Evolutionary conservation across 768 basidiomycete species (phyloP).

Genomic region (Xerocomellus intermedius): DNA sequence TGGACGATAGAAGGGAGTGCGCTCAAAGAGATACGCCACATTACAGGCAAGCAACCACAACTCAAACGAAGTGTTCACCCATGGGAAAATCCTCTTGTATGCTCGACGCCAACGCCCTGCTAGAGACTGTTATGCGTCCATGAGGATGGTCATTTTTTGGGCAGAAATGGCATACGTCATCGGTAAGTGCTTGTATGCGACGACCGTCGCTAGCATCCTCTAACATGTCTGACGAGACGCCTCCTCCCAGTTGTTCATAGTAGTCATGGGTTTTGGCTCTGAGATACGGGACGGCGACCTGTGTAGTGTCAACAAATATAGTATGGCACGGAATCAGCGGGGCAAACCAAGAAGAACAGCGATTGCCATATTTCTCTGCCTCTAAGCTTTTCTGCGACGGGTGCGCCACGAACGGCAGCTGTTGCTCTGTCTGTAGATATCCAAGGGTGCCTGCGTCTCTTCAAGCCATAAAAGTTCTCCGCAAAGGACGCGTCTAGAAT

Average conservation of each 20-base stretch:
- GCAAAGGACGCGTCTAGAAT: conserved; percentile 84
- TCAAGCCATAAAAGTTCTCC: conserved; percentile 94
- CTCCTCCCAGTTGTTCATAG: conserved; percentile 88
- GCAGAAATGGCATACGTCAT: conserved; percentile 44
- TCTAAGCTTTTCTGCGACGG: conserved; percentile 64
- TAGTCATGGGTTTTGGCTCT: conserved; percentile 88
- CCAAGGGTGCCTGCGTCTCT: conserved; percentile 69
- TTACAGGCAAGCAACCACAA: conserved; percentile 83
- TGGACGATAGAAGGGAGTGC: conserved; percentile 82
- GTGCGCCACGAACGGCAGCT: conserved; percentile 65
- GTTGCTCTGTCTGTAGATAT: conserved; percentile 67
- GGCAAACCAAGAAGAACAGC: conserved; percentile 72
- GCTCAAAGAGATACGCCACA: conserved; percentile 86
- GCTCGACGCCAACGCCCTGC: conserved; percentile 51
- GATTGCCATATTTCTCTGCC: conserved; percentile 71
- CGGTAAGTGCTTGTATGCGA: conserved; percentile 46
- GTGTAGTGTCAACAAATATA: conserved; percentile 1
- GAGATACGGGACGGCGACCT: conserved; percentile 86
- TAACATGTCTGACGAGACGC: conserved; percentile 61
- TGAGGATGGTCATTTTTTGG: conserved; percentile 2
- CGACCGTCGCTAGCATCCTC: conserved; percentile 50
- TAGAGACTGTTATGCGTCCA: conserved; percentile 40
- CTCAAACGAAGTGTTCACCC: conserved; percentile 74
- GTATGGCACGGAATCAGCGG: background rate
- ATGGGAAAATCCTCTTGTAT: conserved; percentile 82